These are phyloP conservation scores for Porphyrellus cyaneotinctus DNA, from an alignment of 768 basidiomycete genomes.

Conservation along the genomic window DNA sequence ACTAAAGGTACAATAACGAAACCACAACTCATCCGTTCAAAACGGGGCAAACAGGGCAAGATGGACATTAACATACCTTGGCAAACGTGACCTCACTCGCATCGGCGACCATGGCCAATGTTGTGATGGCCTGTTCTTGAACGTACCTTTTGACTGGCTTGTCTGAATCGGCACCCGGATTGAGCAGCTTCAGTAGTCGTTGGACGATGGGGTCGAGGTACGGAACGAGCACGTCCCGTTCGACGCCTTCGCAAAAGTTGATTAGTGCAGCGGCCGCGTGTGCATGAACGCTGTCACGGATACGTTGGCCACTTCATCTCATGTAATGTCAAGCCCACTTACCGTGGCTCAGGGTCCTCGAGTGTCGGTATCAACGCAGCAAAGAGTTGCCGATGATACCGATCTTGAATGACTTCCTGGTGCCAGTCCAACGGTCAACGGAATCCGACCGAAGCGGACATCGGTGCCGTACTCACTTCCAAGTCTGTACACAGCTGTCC, in stretches of 20 bases:
- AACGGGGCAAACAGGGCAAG: too few relatives aligned
- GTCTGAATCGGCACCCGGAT: slow-evolving; percentile 44
- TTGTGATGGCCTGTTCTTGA: slow-evolving; percentile 85
- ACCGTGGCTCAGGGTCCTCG: slow-evolving; percentile 73
- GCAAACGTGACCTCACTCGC: slow-evolving; percentile 76
- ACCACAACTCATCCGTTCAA: background rate
- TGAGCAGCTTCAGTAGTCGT: slow-evolving; percentile 52
- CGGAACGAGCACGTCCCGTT: slow-evolving; percentile 63
- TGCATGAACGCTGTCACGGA: slow-evolving; percentile 61
- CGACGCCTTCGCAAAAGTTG: slow-evolving; percentile 88
- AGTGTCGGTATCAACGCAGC: slow-evolving; percentile 66
- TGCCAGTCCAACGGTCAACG: background rate
- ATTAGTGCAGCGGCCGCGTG: slow-evolving; percentile 86
- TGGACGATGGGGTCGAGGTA: slow-evolving; percentile 81
- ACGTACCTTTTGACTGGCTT: slow-evolving; percentile 55
- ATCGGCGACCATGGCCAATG: slow-evolving; percentile 86
- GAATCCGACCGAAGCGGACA: background rate
- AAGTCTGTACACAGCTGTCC: slow-evolving; percentile 89
- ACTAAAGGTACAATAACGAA: slow-evolving; percentile 35
- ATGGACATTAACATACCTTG: slow-evolving; percentile 42
- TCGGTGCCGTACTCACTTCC: slow-evolving; percentile 47
- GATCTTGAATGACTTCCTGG: slow-evolving; percentile 72
- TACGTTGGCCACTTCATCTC: background rate
- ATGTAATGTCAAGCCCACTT: slow-evolving; percentile 6
- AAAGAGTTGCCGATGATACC: slow-evolving; percentile 66